Evolutionary conservation across 257 asterid species (phyloP).

Genomic region (Phtheirospermum japonicum): DNA sequence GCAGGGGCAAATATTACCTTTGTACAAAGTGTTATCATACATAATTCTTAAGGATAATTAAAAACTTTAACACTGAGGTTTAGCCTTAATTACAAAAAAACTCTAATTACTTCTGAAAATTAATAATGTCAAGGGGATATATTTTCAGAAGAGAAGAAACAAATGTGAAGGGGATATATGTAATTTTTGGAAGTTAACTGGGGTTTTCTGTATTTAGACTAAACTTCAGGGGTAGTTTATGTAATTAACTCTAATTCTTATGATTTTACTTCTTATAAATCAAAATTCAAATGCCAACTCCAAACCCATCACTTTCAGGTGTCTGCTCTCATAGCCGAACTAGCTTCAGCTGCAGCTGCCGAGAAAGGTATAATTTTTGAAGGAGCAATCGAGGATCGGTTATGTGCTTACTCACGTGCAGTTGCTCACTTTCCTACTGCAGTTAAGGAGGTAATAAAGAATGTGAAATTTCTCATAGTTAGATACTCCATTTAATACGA

Average conservation of each 20-base stretch:
- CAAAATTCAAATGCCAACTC: slow-evolving; percentile 7
- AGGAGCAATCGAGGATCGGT: slow-evolving; percentile 71
- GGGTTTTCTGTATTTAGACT: neutral
- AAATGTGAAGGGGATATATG: neutral
- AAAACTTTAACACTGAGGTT: neutral
- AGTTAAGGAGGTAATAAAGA: slow-evolving; percentile 77
- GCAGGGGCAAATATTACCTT: neutral
- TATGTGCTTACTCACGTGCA: slow-evolving; percentile 91
- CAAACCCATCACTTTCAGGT: slow-evolving; percentile 46
- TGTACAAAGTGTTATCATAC: neutral
- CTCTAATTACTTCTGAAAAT: neutral
- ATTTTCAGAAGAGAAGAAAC: neutral
- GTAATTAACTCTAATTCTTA: neutral
- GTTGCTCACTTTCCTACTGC: slow-evolving; percentile 97
- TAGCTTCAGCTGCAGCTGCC: slow-evolving; percentile 79
- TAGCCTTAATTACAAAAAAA: neutral
- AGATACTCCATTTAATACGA: neutral
- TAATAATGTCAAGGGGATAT: neutral
- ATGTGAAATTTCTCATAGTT: neutral
- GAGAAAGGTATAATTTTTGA: slow-evolving; percentile 76
- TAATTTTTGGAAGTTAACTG: neutral
- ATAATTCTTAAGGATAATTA: neutral
- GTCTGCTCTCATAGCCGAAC: slow-evolving; percentile 71
- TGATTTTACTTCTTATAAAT: neutral
- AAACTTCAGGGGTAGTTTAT: neutral